Conservation (phyloP, 331 rosid genomes). For the Rosa hybrid region DNA sequence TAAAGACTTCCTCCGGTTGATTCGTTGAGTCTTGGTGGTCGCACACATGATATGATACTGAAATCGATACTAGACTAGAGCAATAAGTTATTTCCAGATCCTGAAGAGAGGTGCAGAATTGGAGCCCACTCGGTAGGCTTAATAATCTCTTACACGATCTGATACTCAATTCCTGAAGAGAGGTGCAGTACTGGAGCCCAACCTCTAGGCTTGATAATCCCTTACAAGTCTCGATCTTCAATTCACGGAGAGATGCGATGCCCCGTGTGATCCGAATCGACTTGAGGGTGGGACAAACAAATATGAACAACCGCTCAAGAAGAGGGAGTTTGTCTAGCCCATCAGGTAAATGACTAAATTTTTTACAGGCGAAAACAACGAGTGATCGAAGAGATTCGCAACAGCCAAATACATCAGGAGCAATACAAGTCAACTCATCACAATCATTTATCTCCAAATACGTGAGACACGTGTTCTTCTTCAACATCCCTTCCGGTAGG, state of each 20-base stretch:
- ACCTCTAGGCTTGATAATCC: not conserved
- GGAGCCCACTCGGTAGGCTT: no score
- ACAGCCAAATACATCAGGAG: not conserved
- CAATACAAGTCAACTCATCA: not conserved
- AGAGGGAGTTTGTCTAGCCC: not conserved
- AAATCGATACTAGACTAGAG: no score
- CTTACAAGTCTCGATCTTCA: not conserved
- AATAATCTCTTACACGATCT: no score
- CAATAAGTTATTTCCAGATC: no score
- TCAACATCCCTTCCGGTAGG: not conserved
- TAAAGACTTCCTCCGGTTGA: no score
- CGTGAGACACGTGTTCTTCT: not conserved
- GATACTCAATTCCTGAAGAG: not conserved
- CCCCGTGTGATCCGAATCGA: no score
- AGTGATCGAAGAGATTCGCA: not conserved
- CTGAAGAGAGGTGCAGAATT: no score
- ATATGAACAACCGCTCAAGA: not conserved
- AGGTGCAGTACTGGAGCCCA: not conserved
- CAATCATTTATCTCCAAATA: fast-evolving
- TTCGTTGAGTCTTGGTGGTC: no score
- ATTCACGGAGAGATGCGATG: no score
- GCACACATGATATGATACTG: no score
- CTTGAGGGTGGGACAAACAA: no score
- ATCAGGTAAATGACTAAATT: not conserved
- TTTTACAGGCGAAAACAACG: fast-evolving